phyloP scores from a whole-genome alignment of 2,329 filamentous ascomycete species.

The Pseudogymnoascus sp. region DNA sequence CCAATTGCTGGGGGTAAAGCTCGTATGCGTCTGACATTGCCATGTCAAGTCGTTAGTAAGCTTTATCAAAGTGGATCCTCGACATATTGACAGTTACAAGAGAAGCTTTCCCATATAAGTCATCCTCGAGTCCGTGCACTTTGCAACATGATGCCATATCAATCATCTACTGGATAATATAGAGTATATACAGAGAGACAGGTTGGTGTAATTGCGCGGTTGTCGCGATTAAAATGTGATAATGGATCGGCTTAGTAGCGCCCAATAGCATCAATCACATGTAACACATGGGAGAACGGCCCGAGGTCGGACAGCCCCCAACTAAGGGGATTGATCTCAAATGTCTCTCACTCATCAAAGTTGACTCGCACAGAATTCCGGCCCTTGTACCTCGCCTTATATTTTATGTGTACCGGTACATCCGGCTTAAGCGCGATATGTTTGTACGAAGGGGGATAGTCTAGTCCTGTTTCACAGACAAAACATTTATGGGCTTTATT shows the following conservation, averaged over 20 bases:
- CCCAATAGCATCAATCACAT: slow-evolving; percentile 2
- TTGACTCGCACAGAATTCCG: background rate
- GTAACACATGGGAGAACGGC: background rate
- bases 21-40: background rate
- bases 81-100: background rate
- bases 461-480: background rate
- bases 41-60: background rate
- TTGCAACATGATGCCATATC: background rate
- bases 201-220: background rate
- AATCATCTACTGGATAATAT: background rate
- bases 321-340: background rate
- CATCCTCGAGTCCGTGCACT: background rate
- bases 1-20: background rate
- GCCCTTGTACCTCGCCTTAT: background rate
- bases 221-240: background rate
- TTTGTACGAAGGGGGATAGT: background rate
- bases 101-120: background rate
- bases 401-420: background rate
- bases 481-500: background rate
- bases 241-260: background rate
- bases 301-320: background rate
- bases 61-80: background rate
- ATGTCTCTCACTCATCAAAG: background rate
- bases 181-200: background rate
- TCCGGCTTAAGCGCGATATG: background rate